These are phyloP conservation scores for Linaria vulgaris DNA, from an alignment of 257 asterid genomes.

Conservation along the genomic window DNA sequence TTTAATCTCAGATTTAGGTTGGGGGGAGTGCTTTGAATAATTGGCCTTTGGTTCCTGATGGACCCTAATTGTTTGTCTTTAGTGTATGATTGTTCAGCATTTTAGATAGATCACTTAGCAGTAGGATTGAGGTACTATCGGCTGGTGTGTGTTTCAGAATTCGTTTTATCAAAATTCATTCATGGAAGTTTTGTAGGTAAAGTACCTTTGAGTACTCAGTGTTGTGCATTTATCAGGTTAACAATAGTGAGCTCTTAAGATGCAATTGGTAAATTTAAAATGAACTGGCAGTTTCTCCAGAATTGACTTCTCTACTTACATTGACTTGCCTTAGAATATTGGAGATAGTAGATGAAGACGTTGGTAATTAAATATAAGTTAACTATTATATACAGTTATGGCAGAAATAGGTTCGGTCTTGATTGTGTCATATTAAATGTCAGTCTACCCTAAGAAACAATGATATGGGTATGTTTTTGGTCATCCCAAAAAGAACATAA, in stretches of 20 bases:
- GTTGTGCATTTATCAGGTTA: not conserved
- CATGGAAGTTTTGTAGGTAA: not conserved
- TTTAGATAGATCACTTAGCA: not conserved
- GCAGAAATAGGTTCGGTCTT: too few species aligned
- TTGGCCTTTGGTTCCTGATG: not conserved
- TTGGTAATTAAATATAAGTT: not conserved
- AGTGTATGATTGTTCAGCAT: not conserved
- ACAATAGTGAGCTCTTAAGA: not conserved
- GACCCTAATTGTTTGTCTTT: not conserved
- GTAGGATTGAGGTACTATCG: not conserved
- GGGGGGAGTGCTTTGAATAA: constrained; percentile 1
- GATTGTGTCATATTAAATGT: too few species aligned
- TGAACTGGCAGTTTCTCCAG: not conserved
- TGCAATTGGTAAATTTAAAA: not conserved
- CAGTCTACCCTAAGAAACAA: too few species aligned
- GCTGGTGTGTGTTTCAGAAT: not conserved
- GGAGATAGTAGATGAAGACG: not conserved
- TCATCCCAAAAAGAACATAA: constrained; percentile 7
- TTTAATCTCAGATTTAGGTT: not conserved
- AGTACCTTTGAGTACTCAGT: not conserved
- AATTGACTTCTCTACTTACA: not conserved
- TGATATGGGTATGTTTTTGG: not conserved
- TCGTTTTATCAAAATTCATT: not conserved
- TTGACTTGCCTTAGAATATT: not conserved
- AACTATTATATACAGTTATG: too few species aligned